These are phyloP conservation scores for Coelastrella sp. DNA, from an alignment of 139 green algal species.

Conservation along the genomic window DNA sequence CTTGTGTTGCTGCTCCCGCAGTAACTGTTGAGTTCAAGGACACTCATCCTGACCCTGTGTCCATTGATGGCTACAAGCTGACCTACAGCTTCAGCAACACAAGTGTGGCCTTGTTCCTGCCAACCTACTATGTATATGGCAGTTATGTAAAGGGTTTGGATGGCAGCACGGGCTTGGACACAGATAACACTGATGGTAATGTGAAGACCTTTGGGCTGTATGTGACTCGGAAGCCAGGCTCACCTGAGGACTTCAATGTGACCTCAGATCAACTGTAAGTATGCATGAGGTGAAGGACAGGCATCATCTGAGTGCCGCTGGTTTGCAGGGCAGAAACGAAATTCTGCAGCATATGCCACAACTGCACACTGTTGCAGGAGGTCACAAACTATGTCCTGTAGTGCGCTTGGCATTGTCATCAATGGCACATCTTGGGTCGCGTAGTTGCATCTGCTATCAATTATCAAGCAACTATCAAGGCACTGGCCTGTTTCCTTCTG, in stretches of 20 bases:
- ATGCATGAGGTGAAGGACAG: neutral
- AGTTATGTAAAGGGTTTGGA: constrained; percentile 9
- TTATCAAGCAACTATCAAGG: too few relatives aligned
- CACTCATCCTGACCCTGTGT: constrained; percentile 10
- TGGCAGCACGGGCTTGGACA: constrained; percentile 11
- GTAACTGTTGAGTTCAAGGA: constrained; percentile 2
- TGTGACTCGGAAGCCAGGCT: neutral
- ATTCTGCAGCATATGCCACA: too few relatives aligned
- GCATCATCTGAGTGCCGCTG: neutral
- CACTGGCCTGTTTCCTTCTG: neutral
- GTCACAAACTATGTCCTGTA: too few relatives aligned
- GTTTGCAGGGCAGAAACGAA: too few relatives aligned
- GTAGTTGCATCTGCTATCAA: too few relatives aligned
- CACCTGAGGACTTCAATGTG: neutral
- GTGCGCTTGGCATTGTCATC: too few relatives aligned
- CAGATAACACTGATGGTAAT: constrained; percentile 37
- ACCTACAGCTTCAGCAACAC: constrained; percentile 2
- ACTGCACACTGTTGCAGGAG: too few relatives aligned
- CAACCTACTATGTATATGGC: constrained; percentile 43
- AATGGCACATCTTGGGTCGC: too few relatives aligned
- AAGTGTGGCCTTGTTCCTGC: constrained; percentile 24
- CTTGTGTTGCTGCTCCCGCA: neutral
- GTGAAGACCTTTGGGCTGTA: constrained; percentile 33
- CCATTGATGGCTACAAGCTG: constrained; percentile 19
- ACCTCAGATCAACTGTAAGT: neutral